phyloP scores from a whole-genome alignment of 345 rosid genomes.

The Eucalyptus microcorys region DNA sequence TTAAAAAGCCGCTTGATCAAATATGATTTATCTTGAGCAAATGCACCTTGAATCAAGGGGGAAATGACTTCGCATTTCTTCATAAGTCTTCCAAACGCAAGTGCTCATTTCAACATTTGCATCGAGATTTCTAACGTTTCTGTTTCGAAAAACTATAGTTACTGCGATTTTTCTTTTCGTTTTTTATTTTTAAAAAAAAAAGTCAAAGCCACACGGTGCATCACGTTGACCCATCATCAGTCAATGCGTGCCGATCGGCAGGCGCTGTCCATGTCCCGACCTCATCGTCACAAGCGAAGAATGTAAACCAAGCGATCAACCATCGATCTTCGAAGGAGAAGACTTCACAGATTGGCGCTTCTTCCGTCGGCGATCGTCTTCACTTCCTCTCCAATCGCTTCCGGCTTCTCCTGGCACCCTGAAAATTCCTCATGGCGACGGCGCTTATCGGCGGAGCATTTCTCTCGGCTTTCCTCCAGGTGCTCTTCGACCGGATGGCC shows the following conservation, averaged over 20 bases:
- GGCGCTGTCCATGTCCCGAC: too few species aligned
- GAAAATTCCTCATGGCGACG: background rate
- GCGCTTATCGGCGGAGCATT: background rate
- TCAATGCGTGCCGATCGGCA: rapidly evolving
- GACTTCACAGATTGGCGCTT: background rate
- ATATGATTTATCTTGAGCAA: too few species aligned
- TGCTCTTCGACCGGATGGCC: background rate
- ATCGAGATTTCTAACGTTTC: background rate
- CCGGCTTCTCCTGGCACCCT: background rate
- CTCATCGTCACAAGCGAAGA: background rate
- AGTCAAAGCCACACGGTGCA: background rate
- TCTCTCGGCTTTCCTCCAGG: background rate
- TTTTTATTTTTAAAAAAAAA: too few species aligned
- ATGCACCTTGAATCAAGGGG: too few species aligned
- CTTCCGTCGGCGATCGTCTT: background rate
- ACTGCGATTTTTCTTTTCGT: too few species aligned
- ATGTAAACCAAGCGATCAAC: background rate
- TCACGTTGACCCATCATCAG: background rate
- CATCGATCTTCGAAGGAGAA: background rate
- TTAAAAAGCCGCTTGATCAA: too few species aligned
- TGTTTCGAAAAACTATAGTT: background rate
- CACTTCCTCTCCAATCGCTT: background rate
- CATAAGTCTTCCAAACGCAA: background rate
- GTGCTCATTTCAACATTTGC: background rate
- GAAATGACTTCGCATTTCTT: too few species aligned